These are phyloP conservation scores for Lactifluus rugatus DNA, from an alignment of 768 basidiomycete genomes.

Conservation along the genomic window DNA sequence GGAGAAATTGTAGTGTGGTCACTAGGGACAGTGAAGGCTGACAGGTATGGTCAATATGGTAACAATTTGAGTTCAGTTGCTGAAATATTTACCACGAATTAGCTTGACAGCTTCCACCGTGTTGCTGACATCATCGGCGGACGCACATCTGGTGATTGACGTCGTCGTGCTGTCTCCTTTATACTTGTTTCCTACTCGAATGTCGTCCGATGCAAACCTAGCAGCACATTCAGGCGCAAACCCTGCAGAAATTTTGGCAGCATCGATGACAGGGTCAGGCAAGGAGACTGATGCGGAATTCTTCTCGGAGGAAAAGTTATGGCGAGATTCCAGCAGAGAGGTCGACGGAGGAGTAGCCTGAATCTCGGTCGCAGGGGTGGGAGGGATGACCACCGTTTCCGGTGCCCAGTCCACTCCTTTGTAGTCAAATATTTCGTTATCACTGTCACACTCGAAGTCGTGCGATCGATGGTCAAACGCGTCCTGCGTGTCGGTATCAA, in stretches of 20 bases:
- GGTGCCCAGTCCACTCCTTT: constrained; percentile 1
- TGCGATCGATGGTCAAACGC: not conserved
- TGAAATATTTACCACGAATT: not conserved
- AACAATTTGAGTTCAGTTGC: not conserved
- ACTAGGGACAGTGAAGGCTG: not conserved
- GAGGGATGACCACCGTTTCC: not conserved
- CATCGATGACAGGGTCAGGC: not conserved
- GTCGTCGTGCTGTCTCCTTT: not conserved
- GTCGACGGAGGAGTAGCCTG: no score
- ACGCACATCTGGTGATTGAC: not conserved
- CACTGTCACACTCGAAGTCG: not conserved
- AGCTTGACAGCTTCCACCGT: not conserved
- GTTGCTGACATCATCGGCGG: not conserved
- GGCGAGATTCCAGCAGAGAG: not conserved
- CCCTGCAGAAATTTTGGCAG: not conserved
- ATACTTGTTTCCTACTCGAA: not conserved
- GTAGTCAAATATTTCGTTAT: constrained; percentile 5
- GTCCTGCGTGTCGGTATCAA: not conserved
- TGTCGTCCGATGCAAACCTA: constrained; percentile 5
- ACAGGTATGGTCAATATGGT: not conserved
- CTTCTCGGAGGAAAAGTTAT: not conserved
- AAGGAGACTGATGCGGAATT: not conserved
- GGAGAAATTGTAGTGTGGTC: not conserved
- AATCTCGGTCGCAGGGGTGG: not conserved
- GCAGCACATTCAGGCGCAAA: not conserved